Base-by-base conservation (phyloP, 2,329 filamentous ascomycete genomes). In the Sporothrix humicola region DNA sequence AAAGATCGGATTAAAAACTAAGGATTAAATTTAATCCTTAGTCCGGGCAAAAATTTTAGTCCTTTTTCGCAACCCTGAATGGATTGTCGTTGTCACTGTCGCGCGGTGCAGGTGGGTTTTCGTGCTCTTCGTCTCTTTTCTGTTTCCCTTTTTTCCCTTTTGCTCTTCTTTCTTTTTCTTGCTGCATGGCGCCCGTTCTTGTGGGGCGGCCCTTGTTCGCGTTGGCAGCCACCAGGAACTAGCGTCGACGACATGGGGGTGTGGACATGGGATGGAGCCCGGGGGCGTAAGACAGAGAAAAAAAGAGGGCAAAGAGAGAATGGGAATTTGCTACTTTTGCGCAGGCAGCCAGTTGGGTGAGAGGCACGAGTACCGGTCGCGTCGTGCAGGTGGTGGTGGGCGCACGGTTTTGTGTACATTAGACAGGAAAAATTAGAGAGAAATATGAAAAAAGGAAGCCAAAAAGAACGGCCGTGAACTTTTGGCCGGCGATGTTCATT, bases 191-290 rank as follows among this genome's bases (percentile, higher is more conserved):
- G 52, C 56, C 56, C 69, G 26, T 69, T 73, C 50, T 63, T 70
- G 46, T 70, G 72, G 72, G 66, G 46, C 65, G 23, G 54, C 65
- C 72, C 71, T 46, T 70, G 66, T 15, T 70, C 65, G 65, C 44
- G 72, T 69, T 63, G 65, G 54, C 72, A 73, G 65, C 58, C 37
- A 58, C 50, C 37, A 44, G 50, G 50, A n/a, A 26, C 65, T 69
- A 58, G 52, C 31, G 52, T 37, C 31, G 31, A 37, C 37, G 52
- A 70, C 52, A 70, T 70, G 68, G 68, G 31, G 65, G 42, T 37
- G 44, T 31, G 37, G 59, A 46, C 63, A 66, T 50, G 63, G 63
- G 65, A 69, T 52, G 65, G 46, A 52, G 12, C 65, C 46, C 46
- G 46, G 46, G 31, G 59, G 59, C 37, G 59, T 65, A 8, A 46